Evolutionary conservation across 148 eudicot genomes (phyloP).

Genomic region (Arbutus unedo): DNA sequence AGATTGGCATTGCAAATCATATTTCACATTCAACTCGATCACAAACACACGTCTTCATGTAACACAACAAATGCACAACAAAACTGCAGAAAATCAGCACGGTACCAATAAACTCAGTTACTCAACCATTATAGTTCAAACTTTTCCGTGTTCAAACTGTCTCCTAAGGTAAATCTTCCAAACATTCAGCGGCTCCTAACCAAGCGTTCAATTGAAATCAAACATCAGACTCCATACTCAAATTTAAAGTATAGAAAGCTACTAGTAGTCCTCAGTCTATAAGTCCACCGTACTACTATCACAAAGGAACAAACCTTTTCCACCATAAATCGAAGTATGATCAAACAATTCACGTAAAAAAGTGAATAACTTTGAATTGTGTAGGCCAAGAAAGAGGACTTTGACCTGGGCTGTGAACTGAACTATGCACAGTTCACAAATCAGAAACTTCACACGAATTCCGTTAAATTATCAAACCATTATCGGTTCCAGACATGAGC

Average conservation of each 20-base stretch:
- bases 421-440: neutral
- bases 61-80: neutral
- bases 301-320: neutral
- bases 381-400: neutral
- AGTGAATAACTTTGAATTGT: neutral
- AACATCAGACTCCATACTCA: neutral
- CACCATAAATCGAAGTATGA: neutral
- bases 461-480: neutral
- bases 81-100: neutral
- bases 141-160: neutral
- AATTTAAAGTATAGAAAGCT: neutral
- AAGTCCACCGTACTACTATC: neutral
- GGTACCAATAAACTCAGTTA: neutral
- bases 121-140: neutral
- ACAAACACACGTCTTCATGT: neutral
- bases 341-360: conserved; percentile 5
- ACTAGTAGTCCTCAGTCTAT: neutral
- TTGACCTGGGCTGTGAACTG: neutral
- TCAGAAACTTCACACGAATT: neutral
- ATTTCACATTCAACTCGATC: neutral
- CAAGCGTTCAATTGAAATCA: neutral
- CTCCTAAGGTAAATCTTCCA: conserved; percentile 1
- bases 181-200: neutral
- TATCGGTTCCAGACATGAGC: neutral
- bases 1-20: neutral